These are phyloP conservation scores for Fraxinus americana DNA, from an alignment of 257 asterid genomes.

Conservation along the genomic window DNA sequence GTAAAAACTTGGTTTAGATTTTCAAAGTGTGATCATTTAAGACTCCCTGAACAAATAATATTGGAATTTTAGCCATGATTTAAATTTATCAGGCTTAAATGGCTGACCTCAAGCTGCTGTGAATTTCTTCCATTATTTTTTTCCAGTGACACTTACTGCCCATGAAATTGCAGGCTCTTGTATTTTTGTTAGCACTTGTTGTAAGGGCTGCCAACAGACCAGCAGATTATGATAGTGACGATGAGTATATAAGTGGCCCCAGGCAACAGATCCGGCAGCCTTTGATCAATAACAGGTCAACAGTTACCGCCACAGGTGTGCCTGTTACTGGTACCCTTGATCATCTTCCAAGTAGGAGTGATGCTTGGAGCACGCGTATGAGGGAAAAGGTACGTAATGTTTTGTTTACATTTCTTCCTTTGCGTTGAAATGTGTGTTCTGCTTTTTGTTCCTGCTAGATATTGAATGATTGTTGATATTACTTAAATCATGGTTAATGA, in stretches of 20 bases:
- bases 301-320: slow-evolving; percentile 74
- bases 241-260: slow-evolving; percentile 75
- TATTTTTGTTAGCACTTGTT: slow-evolving; percentile 82
- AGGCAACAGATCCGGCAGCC: slow-evolving; percentile 96
- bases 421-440: background rate
- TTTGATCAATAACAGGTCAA: slow-evolving; percentile 54
- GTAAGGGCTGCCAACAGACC: slow-evolving; percentile 92
- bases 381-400: slow-evolving; percentile 74
- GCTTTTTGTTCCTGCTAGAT: background rate
- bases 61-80: background rate
- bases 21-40: background rate
- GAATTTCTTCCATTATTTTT: too few relatives aligned
- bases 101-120: background rate
- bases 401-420: background rate
- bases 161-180: slow-evolving; percentile 70
- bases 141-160: background rate
- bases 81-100: background rate
- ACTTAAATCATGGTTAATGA: background rate
- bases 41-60: background rate
- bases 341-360: slow-evolving; percentile 88
- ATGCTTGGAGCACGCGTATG: slow-evolving; percentile 99
- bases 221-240: slow-evolving; percentile 94
- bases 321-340: slow-evolving; percentile 79
- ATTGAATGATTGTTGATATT: background rate
- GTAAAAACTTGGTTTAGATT: background rate